Percentiles rank a stretch among this genome's conserved stretches.
Conservation (phyloP, 2,329 filamentous ascomycete genomes). For the Macrophomina tecta region DNA sequence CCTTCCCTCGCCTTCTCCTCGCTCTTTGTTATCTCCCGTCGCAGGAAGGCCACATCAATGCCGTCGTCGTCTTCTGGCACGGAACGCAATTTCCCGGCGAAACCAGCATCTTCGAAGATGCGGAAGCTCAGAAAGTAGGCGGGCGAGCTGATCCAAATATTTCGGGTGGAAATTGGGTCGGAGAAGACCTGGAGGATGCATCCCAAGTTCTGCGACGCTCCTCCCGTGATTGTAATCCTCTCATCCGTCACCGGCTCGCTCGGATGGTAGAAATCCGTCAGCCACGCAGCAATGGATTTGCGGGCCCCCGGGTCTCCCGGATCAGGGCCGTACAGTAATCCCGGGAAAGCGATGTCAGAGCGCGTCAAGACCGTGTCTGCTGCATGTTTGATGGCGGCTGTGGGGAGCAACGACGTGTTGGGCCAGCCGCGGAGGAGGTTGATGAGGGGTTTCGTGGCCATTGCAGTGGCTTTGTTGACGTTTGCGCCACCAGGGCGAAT, state of each 20-base stretch:
- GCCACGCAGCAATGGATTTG: slow-evolving; percentile 71
- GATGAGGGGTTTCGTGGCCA: slow-evolving; percentile 50
- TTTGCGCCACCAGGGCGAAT: slow-evolving; percentile 7
- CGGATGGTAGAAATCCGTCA: slow-evolving; percentile 66
- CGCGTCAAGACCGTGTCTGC: slow-evolving; percentile 66
- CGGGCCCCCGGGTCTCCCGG: slow-evolving; percentile 74
- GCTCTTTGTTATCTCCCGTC: slow-evolving; percentile 56
- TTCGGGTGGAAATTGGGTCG: slow-evolving; percentile 75
- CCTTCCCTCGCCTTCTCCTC: slow-evolving; percentile 51
- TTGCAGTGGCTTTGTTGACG: slow-evolving; percentile 11
- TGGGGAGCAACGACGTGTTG: slow-evolving; percentile 68
- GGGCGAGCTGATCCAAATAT: slow-evolving; percentile 81
- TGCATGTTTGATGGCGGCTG: slow-evolving; percentile 65
- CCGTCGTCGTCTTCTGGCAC: slow-evolving; percentile 81
- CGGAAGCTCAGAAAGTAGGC: slow-evolving; percentile 84
- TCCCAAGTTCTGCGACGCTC: slow-evolving; percentile 82
- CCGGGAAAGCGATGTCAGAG: slow-evolving; percentile 63
- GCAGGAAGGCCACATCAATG: slow-evolving; percentile 69
- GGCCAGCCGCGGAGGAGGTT: slow-evolving; percentile 76
- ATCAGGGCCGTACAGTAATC: slow-evolving; percentile 81
- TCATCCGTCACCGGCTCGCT: slow-evolving; percentile 54
- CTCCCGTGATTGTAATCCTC: slow-evolving; percentile 81
- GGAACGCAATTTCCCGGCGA: slow-evolving; percentile 68
- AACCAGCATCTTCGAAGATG: slow-evolving; percentile 84
- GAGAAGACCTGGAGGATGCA: slow-evolving; percentile 80